phyloP scores from a whole-genome alignment of 2,329 filamentous ascomycete genomes.

The Chalara sp. region DNA sequence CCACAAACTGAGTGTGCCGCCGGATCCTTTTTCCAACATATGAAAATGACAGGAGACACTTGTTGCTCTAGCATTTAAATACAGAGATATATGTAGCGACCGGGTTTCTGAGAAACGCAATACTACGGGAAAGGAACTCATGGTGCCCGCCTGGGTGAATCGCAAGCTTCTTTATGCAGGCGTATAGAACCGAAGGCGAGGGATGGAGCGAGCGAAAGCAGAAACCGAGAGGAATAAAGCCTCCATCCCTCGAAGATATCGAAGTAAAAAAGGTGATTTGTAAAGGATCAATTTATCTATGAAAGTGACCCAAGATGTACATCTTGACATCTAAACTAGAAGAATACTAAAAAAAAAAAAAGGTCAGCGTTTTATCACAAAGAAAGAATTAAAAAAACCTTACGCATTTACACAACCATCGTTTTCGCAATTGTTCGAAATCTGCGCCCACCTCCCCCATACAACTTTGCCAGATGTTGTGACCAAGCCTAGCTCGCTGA shows the following conservation, averaged over 20 bases:
- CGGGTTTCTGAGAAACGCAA: not conserved
- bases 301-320: not conserved
- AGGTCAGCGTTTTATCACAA: not conserved
- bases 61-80: not conserved
- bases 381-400: constrained; percentile 17
- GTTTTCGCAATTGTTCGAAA: constrained; percentile 37
- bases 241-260: not conserved
- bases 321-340: not conserved
- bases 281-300: not conserved
- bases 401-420: constrained; percentile 19
- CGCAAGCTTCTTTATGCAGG: too few species aligned
- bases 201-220: not conserved
- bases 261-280: not conserved
- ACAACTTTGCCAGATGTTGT: constrained; percentile 90
- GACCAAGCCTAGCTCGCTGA: constrained; percentile 82
- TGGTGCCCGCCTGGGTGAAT: not conserved
- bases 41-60: not conserved
- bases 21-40: not conserved
- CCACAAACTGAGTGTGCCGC: not conserved
- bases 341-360: not conserved
- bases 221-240: not conserved
- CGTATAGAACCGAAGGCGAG: not conserved
- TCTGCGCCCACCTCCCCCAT: constrained; percentile 80
- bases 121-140: not conserved
- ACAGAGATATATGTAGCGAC: not conserved